These are phyloP conservation scores for Rauvolfia tetraphylla DNA, from an alignment of 257 asterid species.

Conservation along the genomic window DNA sequence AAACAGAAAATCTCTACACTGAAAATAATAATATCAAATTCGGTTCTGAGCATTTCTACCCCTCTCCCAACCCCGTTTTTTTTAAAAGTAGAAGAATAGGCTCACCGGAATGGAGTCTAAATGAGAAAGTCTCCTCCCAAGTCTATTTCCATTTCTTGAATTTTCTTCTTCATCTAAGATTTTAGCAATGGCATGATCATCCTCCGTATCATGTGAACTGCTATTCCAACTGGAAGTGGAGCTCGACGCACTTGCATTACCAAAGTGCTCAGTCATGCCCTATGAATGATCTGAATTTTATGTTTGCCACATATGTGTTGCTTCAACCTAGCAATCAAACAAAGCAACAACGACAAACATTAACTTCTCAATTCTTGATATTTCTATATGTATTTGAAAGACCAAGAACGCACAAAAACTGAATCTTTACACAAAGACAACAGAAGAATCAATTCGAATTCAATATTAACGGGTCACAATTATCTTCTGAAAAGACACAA, in stretches of 20 bases:
- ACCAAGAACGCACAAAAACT: neutral
- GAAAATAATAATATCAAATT: neutral
- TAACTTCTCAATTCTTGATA: neutral
- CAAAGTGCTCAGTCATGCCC: constrained; percentile 41
- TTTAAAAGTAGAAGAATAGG: neutral
- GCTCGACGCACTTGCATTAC: constrained; percentile 49
- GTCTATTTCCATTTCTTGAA: constrained; percentile 40
- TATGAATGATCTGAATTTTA: neutral
- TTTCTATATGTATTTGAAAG: neutral
- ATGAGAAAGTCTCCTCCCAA: constrained; percentile 87
- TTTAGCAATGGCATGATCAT: constrained; percentile 84
- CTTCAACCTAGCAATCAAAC: constrained; percentile 5
- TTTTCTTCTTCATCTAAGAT: constrained; percentile 72
- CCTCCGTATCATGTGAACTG: constrained; percentile 75
- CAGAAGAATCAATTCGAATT: constrained; percentile 3
- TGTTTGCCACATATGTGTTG: constrained; percentile 3
- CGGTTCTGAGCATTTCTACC: neutral
- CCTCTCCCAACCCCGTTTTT: no score
- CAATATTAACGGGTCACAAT: neutral
- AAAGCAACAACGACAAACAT: neutral
- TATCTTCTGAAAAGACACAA: neutral
- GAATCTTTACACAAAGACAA: constrained; percentile 5
- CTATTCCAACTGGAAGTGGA: constrained; percentile 75
- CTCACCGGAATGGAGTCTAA: constrained; percentile 81
- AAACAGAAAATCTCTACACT: neutral